Evolutionary conservation across 2,329 filamentous ascomycete species (phyloP).

Genomic region (Fusarium drepaniforme): DNA sequence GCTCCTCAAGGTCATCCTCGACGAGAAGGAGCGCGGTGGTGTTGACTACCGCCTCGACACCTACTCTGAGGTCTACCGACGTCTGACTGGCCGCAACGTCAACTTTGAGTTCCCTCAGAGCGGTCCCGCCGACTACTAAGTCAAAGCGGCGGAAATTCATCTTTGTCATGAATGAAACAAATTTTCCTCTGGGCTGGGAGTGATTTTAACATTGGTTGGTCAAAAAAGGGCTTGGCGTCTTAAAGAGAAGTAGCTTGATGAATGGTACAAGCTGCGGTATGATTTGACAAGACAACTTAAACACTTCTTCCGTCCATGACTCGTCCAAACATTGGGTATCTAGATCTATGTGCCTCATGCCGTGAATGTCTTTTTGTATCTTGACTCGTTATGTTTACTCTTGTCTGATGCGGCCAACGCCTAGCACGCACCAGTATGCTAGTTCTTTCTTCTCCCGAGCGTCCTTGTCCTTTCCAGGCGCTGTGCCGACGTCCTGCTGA

Average conservation of each 20-base stretch:
- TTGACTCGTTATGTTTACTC: slow-evolving; percentile 43
- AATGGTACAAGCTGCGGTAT: slow-evolving; percentile 60
- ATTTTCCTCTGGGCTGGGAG: slow-evolving; percentile 43
- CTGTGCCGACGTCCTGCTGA: slow-evolving; percentile 72
- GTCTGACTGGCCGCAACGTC: slow-evolving; percentile 95
- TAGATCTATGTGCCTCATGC: slow-evolving; percentile 44
- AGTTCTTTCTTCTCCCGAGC: slow-evolving; percentile 85
- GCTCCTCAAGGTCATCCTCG: slow-evolving; percentile 97
- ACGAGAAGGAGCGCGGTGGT: slow-evolving; percentile 99
- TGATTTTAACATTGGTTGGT: slow-evolving; percentile 53
- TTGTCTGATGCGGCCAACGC: slow-evolving; percentile 82
- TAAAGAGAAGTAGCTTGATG: slow-evolving; percentile 62
- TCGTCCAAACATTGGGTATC: slow-evolving; percentile 55
- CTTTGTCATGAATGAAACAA: slow-evolving; percentile 27
- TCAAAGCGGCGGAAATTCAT: slow-evolving; percentile 27
- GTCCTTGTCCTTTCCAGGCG: slow-evolving; percentile 66
- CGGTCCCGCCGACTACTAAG: slow-evolving; percentile 84
- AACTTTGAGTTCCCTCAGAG: slow-evolving; percentile 98
- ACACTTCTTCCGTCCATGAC: slow-evolving; percentile 46
- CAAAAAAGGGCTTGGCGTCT: slow-evolving; percentile 63
- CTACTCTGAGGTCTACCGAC: slow-evolving; percentile 99
- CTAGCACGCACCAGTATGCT: slow-evolving; percentile 95
- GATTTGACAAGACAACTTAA: slow-evolving; percentile 51
- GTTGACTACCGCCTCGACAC: slow-evolving; percentile 99
- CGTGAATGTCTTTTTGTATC: slow-evolving; percentile 22